Conservation (phyloP, 495 filamentous ascomycete genomes). For the Melanomma pulvis-pyrius region DNA sequence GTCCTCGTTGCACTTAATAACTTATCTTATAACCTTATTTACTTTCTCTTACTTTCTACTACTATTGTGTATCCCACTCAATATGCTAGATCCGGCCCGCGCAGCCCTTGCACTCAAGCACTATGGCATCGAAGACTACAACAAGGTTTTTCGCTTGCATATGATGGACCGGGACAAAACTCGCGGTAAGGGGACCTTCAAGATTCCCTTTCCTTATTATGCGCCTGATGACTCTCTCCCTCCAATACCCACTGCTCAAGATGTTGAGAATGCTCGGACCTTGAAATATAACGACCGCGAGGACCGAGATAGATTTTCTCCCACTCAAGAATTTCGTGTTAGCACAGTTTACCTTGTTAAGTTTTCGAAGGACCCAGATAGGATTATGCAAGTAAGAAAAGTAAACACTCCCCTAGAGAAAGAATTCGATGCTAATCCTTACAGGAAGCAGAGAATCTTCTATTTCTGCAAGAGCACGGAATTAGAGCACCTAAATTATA, state of each 20-base stretch:
- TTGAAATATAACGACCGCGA: background rate
- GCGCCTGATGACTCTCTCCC: slow-evolving; percentile 4
- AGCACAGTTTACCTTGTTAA: slow-evolving; percentile 2
- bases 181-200: background rate
- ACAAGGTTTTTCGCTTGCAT: background rate
- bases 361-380: background rate
- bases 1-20: too few relatives aligned
- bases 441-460: slow-evolving; percentile 5
- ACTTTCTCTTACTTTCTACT: too few relatives aligned
- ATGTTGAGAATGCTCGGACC: background rate
- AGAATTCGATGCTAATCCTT: background rate
- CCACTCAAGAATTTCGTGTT: background rate
- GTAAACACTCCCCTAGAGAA: background rate
- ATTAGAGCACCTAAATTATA: slow-evolving; percentile 5
- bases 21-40: too few relatives aligned
- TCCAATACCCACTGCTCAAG: slow-evolving; percentile 2
- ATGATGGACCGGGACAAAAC: background rate
- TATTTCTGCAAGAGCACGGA: background rate
- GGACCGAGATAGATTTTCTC: too few relatives aligned
- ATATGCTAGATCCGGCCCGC: too few relatives aligned
- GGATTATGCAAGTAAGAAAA: background rate
- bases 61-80: too few relatives aligned
- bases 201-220: background rate
- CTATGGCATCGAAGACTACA: background rate
- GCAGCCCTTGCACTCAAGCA: background rate